Evolutionary conservation across 805 yeast genomes (phyloP).

Genomic region (Barnettozyma vustinii): DNA sequence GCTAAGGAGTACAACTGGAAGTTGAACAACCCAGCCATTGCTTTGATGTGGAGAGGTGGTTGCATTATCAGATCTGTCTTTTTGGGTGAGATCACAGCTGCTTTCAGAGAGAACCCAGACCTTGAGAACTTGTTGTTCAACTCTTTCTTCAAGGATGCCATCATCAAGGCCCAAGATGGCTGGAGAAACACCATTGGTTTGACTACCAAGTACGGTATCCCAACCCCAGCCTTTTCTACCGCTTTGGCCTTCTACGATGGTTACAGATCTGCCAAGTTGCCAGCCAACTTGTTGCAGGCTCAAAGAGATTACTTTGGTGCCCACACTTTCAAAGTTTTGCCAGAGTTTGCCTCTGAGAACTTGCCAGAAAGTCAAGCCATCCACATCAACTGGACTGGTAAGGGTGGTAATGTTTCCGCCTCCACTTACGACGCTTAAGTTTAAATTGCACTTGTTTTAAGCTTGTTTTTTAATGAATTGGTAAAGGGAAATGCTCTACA

Average conservation of each 20-base stretch:
- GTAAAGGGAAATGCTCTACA: background rate
- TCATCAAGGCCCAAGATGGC: conserved; percentile 87
- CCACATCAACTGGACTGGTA: conserved; percentile 99
- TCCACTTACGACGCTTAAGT: conserved; percentile 84
- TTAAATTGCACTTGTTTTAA: background rate
- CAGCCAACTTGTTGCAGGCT: conserved; percentile 98
- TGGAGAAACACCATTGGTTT: conserved; percentile 87
- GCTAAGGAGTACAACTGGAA: conserved; percentile 96
- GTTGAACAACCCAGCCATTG: conserved; percentile 96
- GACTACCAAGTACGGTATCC: conserved; percentile 83
- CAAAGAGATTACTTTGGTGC: conserved; percentile 99
- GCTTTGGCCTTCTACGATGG: conserved; percentile 98
- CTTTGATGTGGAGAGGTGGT: conserved; percentile 99
- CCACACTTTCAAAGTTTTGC: conserved; percentile 94
- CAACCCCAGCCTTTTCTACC: conserved; percentile 96
- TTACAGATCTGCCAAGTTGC: conserved; percentile 91
- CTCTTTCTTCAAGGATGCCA: conserved; percentile 89
- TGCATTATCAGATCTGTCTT: conserved; percentile 98
- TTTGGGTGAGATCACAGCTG: conserved; percentile 94
- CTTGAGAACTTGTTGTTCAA: conserved; percentile 93
- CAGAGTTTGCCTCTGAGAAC: conserved; percentile 70
- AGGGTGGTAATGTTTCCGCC: conserved; percentile 97
- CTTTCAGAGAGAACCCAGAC: conserved; percentile 90
- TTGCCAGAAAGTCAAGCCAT: conserved; percentile 78
- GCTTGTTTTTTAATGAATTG: background rate